Evolutionary conservation across 768 basidiomycete species (phyloP).

Genomic region (Tulasnella sp.): DNA sequence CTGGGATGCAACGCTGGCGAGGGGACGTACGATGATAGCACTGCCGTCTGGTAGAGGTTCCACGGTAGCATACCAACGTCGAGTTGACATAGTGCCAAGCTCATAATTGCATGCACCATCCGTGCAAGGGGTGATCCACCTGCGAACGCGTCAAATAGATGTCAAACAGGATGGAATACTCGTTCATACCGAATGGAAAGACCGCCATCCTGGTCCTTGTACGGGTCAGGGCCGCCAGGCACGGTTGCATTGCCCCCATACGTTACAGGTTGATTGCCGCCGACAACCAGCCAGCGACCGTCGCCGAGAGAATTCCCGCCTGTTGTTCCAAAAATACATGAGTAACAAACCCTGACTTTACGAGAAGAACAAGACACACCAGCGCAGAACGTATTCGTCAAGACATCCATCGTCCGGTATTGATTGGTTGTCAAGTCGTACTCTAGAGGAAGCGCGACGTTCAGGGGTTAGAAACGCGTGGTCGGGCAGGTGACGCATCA

Average conservation of each 20-base stretch:
- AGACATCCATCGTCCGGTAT: slow-evolving; percentile 47
- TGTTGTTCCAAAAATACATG: neutral
- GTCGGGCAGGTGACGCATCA: neutral
- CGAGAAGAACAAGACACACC: neutral
- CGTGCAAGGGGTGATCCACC: slow-evolving; percentile 12
- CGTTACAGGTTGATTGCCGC: slow-evolving; percentile 63
- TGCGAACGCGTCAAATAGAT: slow-evolving; percentile 42
- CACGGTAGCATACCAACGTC: slow-evolving; percentile 32
- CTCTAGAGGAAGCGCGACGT: slow-evolving; percentile 24
- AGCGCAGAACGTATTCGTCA: slow-evolving; percentile 79
- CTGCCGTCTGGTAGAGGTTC: slow-evolving; percentile 32
- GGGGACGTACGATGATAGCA: slow-evolving; percentile 26
- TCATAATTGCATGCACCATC: slow-evolving; percentile 17
- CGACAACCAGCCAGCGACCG: slow-evolving; percentile 65
- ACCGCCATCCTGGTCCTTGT: slow-evolving; percentile 43
- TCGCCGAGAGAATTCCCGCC: slow-evolving; percentile 67
- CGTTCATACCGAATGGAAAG: slow-evolving; percentile 66
- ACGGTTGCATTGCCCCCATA: slow-evolving; percentile 5
- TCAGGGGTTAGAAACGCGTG: neutral
- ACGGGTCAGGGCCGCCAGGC: neutral
- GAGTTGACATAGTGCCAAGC: slow-evolving; percentile 17
- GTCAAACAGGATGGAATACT: slow-evolving; percentile 45
- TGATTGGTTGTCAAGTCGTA: slow-evolving; percentile 54
- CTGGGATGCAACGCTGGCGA: too few relatives aligned
- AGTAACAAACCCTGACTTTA: neutral